Percentiles rank a stretch among this genome's conserved stretches.
Evolutionary conservation across 208 protist genomes (phyloP).

Genomic region (Acanthamoeba polyphaga): DNA sequence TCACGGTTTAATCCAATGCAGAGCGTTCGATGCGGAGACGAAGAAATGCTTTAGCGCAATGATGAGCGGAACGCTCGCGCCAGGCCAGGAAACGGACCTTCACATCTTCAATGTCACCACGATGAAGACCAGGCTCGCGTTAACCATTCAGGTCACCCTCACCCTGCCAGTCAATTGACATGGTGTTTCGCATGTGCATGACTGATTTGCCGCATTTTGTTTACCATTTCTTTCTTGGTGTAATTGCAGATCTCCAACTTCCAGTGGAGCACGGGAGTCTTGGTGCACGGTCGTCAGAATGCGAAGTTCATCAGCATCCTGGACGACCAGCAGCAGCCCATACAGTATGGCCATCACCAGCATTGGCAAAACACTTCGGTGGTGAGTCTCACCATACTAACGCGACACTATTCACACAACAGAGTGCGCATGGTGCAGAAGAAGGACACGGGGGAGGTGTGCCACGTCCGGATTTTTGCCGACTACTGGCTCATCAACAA

Average conservation of each 20-base stretch:
- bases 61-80: constrained; percentile 3
- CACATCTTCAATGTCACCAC: not conserved
- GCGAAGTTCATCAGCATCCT: not conserved
- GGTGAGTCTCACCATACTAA: not conserved
- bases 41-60: not conserved
- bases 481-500: constrained; percentile 77
- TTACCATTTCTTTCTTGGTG: not conserved
- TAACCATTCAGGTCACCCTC: not conserved
- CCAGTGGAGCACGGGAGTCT: not conserved
- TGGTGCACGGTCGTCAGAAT: not conserved
- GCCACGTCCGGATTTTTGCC: not conserved
- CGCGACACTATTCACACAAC: not conserved
- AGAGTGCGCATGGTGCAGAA: not conserved
- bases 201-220: not conserved
- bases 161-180: not conserved
- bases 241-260: not conserved
- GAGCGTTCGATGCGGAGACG: constrained; percentile 22
- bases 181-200: not conserved
- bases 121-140: not conserved
- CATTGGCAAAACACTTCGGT: not conserved
- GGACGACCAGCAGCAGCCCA: not conserved
- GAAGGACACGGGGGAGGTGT: not conserved
- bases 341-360: not conserved
- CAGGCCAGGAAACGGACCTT: not conserved
- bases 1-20: not conserved